These are phyloP conservation scores for Pulveroboletus frians DNA, from an alignment of 768 basidiomycete genomes.

Conservation along the genomic window DNA sequence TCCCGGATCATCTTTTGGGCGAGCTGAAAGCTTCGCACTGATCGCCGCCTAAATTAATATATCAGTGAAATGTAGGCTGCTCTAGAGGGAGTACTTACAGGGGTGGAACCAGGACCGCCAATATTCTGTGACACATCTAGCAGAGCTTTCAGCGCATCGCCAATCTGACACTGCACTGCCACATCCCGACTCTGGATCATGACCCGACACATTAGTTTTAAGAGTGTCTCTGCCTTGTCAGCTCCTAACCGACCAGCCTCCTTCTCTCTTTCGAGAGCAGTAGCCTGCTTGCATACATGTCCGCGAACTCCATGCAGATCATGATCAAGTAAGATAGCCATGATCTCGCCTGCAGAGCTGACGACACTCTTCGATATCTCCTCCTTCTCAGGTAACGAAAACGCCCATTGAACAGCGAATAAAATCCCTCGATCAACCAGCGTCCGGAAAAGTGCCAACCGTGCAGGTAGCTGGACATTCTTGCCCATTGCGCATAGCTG, in stretches of 20 bases:
- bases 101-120: conserved; percentile 33
- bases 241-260: conserved; percentile 50
- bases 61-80: conserved; percentile 2
- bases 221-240: conserved; percentile 66
- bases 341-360: conserved; percentile 78
- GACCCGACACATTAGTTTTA: conserved; percentile 70
- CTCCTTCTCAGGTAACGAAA: conserved; percentile 61
- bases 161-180: conserved; percentile 85
- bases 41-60: conserved; percentile 22
- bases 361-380: conserved; percentile 52
- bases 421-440: conserved; percentile 86
- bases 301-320: conserved; percentile 82
- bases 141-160: conserved; percentile 79
- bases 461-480: conserved; percentile 86
- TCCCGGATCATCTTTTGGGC: conserved; percentile 74
- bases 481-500: conserved; percentile 95
- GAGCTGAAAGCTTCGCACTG: conserved; percentile 44
- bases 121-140: conserved; percentile 64
- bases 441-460: conserved; percentile 79
- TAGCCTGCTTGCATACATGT: conserved; percentile 78
- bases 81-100: conserved; percentile 23
- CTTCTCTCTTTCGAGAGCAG: conserved; percentile 64
- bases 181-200: conserved; percentile 77
- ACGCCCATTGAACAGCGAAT: conserved; percentile 89
- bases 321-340: conserved; percentile 83